Percentiles rank a stretch among this genome's conserved stretches.
These are phyloP conservation scores for Phytopythium montanum DNA, from an alignment of 352 stramenopile genomes.

Conservation along the genomic window DNA sequence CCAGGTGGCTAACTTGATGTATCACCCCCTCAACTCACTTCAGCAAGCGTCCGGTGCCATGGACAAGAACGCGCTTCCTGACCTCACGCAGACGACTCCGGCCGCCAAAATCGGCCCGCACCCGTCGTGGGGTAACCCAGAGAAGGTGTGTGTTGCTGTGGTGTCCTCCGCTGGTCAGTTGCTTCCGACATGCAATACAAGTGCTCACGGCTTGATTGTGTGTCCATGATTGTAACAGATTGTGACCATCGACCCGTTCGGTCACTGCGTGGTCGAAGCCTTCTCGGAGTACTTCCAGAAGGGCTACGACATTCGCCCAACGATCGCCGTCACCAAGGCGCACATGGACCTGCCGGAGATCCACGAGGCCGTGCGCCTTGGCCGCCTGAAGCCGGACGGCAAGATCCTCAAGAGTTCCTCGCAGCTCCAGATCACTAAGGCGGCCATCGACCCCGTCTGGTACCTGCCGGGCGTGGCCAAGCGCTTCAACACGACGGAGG, in stretches of 20 bases:
- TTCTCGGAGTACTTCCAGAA: slow-evolving; percentile 96
- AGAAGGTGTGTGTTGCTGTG: slow-evolving; percentile 63
- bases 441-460: slow-evolving; percentile 99
- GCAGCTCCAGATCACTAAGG: slow-evolving; percentile 94
- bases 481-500: slow-evolving; percentile 96
- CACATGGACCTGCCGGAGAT: slow-evolving; percentile 99
- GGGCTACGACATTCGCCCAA: slow-evolving; percentile 97
- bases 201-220: neutral
- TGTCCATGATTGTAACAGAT: slow-evolving; percentile 20
- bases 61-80: slow-evolving; percentile 54
- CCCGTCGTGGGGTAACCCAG: slow-evolving; percentile 93
- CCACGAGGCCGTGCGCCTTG: slow-evolving; percentile 91
- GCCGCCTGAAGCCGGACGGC: slow-evolving; percentile 94
- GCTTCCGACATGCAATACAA: neutral
- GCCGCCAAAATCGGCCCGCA: slow-evolving; percentile 97
- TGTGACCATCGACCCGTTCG: slow-evolving; percentile 79
- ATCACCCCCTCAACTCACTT: neutral
- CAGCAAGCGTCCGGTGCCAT: slow-evolving; percentile 71
- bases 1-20: neutral
- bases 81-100: slow-evolving; percentile 92
- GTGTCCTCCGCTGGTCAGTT: neutral
- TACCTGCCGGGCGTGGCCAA: slow-evolving; percentile 98
- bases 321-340: slow-evolving; percentile 95
- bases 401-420: slow-evolving; percentile 93
- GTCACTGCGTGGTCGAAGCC: slow-evolving; percentile 74